These are phyloP conservation scores for Penicillium diatomitis DNA, from an alignment of 495 filamentous ascomycete species.

Conservation along the genomic window DNA sequence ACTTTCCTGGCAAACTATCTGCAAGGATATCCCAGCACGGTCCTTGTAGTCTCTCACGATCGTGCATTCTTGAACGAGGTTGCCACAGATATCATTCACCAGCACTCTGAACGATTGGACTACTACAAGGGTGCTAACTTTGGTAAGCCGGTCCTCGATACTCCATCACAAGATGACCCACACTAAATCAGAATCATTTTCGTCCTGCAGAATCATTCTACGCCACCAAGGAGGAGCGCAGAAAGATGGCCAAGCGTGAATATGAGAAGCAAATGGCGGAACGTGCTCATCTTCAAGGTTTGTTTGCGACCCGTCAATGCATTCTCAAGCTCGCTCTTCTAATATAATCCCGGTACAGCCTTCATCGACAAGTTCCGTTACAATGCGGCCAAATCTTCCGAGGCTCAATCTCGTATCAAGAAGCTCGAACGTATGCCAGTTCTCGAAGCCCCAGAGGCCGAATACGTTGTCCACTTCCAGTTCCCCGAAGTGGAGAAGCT, in stretches of 20 bases:
- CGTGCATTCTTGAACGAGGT: constrained; percentile 98
- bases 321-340: neutral
- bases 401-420: constrained; percentile 97
- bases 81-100: constrained; percentile 98
- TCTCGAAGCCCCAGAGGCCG: constrained; percentile 80
- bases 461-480: constrained; percentile 94
- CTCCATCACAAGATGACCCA: too few relatives aligned
- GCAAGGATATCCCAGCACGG: constrained; percentile 84
- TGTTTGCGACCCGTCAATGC: constrained; percentile 1
- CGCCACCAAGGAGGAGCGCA: constrained; percentile 90
- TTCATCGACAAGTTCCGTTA: constrained; percentile 99
- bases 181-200: neutral
- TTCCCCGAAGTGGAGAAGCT: constrained; percentile 98
- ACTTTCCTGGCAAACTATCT: constrained; percentile 97
- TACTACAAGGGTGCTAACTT: constrained; percentile 99
- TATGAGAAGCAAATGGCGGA: constrained; percentile 98
- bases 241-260: constrained; percentile 92
- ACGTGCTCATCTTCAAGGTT: constrained; percentile 73
- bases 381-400: constrained; percentile 97
- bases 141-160: constrained; percentile 21
- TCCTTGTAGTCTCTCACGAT: constrained; percentile 97
- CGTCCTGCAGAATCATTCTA: constrained; percentile 78
- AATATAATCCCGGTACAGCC: constrained; percentile 37
- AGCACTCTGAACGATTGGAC: constrained; percentile 92
- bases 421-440: constrained; percentile 96